These are phyloP conservation scores for Lasiosphaeria ovina DNA, from an alignment of 495 filamentous ascomycete species.

Conservation along the genomic window DNA sequence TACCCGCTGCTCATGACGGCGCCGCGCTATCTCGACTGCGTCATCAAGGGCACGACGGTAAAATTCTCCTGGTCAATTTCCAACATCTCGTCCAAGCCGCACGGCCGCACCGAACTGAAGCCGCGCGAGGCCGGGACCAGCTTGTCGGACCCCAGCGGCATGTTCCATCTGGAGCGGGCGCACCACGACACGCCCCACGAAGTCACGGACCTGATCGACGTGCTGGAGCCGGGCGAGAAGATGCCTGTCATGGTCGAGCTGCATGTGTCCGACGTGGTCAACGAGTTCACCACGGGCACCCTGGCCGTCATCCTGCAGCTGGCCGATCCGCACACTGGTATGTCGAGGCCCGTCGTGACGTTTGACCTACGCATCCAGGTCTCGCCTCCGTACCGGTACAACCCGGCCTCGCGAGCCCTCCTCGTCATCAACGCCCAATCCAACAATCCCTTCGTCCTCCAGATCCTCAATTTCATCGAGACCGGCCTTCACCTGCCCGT, in stretches of 20 bases:
- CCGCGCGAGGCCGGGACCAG: slow-evolving; percentile 14
- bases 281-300: slow-evolving; percentile 19
- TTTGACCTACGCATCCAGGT: slow-evolving; percentile 28
- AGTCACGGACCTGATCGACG: slow-evolving; percentile 20
- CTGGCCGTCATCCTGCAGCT: slow-evolving; percentile 24
- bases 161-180: slow-evolving; percentile 20
- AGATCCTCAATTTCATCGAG: slow-evolving; percentile 20
- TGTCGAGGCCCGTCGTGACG: slow-evolving; percentile 12
- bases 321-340: slow-evolving; percentile 17
- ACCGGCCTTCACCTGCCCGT: slow-evolving; percentile 15
- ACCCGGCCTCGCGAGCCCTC: slow-evolving; percentile 20
- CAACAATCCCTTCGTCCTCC: slow-evolving; percentile 21
- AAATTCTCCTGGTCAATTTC: slow-evolving; percentile 24
- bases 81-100: slow-evolving; percentile 26
- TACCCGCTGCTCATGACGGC: slow-evolving; percentile 23
- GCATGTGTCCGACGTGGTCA: slow-evolving; percentile 14
- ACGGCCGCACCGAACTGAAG: slow-evolving; percentile 13
- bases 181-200: slow-evolving; percentile 17
- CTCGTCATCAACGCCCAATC: slow-evolving; percentile 27
- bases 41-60: slow-evolving; percentile 24
- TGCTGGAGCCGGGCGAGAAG: slow-evolving; percentile 21
- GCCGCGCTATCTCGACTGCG: slow-evolving; percentile 28
- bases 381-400: slow-evolving; percentile 24
- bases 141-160: slow-evolving; percentile 18
- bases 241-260: slow-evolving; percentile 23